phyloP scores from a whole-genome alignment of 495 filamentous ascomycete genomes.

The Penicillium goetzii region DNA sequence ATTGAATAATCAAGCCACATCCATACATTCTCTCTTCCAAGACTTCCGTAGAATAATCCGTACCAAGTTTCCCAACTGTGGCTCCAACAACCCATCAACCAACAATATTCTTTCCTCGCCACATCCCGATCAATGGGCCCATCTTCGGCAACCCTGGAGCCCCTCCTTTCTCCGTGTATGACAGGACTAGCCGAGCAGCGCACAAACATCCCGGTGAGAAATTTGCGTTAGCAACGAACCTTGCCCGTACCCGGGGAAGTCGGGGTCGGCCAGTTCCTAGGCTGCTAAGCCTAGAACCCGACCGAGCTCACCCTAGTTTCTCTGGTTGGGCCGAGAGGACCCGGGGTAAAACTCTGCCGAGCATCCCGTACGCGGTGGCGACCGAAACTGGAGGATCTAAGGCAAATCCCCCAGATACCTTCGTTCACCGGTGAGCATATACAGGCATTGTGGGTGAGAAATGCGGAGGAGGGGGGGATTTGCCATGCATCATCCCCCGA shows the following conservation, averaged over 20 bases:
- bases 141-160: background rate
- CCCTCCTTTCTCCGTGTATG: background rate
- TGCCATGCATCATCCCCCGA: background rate
- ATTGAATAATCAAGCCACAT: conserved; percentile 3
- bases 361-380: background rate
- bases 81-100: background rate
- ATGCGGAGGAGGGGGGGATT: background rate
- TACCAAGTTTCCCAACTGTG: background rate
- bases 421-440: background rate
- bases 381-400: background rate
- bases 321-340: conserved; percentile 2
- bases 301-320: background rate
- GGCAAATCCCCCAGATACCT: background rate
- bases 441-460: background rate
- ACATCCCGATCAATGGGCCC: conserved; percentile 2
- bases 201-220: conserved; percentile 15
- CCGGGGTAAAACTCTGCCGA: background rate
- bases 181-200: conserved; percentile 2
- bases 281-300: background rate
- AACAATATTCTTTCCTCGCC: background rate
- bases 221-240: conserved; percentile 12
- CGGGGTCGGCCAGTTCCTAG: conserved; percentile 2
- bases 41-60: background rate
- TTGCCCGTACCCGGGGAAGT: conserved; percentile 6
- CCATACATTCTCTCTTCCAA: background rate